Percentiles rank a stretch among this genome's conserved stretches.
Conservation (phyloP, 805 yeast genomes). For the Metschnikowia matae region DNA sequence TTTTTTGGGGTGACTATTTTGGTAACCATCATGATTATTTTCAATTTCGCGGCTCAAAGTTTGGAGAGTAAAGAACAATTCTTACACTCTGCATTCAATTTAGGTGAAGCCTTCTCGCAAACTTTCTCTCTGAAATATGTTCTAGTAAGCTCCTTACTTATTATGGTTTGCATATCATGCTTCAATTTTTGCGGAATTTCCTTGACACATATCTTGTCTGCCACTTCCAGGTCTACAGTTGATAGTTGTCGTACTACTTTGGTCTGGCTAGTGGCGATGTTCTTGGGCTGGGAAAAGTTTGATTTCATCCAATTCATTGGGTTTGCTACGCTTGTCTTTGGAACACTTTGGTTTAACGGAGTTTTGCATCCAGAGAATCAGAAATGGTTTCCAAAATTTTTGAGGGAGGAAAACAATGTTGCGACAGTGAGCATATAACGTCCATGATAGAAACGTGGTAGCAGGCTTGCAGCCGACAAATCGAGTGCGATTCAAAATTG, state of each 20-base stretch:
- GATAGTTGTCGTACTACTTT: constrained; percentile 73
- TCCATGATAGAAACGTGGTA: not conserved
- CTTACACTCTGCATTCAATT: constrained; percentile 51
- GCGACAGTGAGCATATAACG: not conserved
- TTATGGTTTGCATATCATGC: constrained; percentile 67
- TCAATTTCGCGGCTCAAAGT: constrained; percentile 40
- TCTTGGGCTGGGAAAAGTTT: constrained; percentile 74
- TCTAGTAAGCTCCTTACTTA: constrained; percentile 51
- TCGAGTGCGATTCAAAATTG: not conserved
- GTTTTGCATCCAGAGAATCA: constrained; percentile 52
- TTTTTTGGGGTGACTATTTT: constrained; percentile 54
- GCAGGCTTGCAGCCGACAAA: not conserved
- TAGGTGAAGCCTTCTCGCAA: constrained; percentile 46
- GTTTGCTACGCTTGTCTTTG: constrained; percentile 58
- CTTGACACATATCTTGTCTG: constrained; percentile 60
- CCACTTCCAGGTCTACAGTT: constrained; percentile 74
- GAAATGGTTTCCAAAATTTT: constrained; percentile 44
- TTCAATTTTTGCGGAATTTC: constrained; percentile 75
- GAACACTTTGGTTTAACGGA: constrained; percentile 72
- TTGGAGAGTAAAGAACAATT: constrained; percentile 30
- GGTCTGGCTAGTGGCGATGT: constrained; percentile 70
- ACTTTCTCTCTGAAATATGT: constrained; percentile 43
- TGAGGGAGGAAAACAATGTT: constrained; percentile 20
- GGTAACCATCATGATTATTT: constrained; percentile 39
- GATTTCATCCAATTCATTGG: constrained; percentile 60